Conservation (phyloP, 208 protist genomes). For the Kentomonas sorsogonicus region DNA sequence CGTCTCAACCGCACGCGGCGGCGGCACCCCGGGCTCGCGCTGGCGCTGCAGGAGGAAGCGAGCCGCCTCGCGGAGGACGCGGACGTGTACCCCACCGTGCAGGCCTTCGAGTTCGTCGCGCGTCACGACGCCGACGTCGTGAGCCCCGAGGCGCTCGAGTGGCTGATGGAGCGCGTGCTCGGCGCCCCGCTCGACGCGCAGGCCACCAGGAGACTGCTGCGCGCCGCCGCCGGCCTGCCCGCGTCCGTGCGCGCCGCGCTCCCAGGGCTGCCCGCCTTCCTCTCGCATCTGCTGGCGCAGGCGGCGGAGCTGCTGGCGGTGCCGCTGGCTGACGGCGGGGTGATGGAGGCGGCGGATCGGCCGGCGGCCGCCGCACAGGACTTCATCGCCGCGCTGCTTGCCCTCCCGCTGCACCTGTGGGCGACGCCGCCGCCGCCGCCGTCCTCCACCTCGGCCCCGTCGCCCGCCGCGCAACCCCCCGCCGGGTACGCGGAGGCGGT, state of each 20-base stretch:
- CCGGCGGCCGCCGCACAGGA: constrained; percentile 26
- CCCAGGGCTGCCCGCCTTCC: constrained; percentile 35
- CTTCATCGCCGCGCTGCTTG: constrained; percentile 28
- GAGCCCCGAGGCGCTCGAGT: constrained; percentile 46
- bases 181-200: constrained; percentile 50
- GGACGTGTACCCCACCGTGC: constrained; percentile 53
- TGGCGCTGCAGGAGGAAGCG: constrained; percentile 52
- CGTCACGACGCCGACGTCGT: constrained; percentile 49
- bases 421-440: constrained; percentile 16
- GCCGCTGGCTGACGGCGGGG: constrained; percentile 31
- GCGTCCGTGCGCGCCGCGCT: constrained; percentile 23
- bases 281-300: constrained; percentile 29
- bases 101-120: constrained; percentile 58
- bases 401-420: background rate
- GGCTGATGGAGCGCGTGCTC: constrained; percentile 62
- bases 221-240: constrained; percentile 38
- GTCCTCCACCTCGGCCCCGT: constrained; percentile 9
- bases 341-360: constrained; percentile 27
- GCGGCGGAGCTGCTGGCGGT: constrained; percentile 32
- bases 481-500: constrained; percentile 16
- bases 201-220: constrained; percentile 33
- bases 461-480: constrained; percentile 12
- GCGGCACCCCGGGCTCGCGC: constrained; percentile 28
- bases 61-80: constrained; percentile 58
- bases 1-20: constrained; percentile 43